phyloP scores from a whole-genome alignment of 495 filamentous ascomycete species.

The Hypoxylon fuscum region DNA sequence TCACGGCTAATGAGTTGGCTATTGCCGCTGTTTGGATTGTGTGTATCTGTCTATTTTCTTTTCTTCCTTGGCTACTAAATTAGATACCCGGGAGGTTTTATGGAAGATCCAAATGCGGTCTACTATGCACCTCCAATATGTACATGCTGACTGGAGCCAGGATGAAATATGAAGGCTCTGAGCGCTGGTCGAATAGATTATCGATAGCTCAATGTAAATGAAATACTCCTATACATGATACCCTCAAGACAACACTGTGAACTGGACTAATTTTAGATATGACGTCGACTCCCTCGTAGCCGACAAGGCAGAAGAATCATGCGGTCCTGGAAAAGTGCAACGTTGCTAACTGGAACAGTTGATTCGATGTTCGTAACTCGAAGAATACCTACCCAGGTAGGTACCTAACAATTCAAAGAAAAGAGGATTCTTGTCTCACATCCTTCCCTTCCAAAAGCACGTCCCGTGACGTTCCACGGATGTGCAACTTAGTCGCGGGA shows the following conservation, averaged over 20 bases:
- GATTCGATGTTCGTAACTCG: neutral
- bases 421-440: slow-evolving; percentile 11
- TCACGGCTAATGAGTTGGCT: neutral
- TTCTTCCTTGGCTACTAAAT: neutral
- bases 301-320: neutral
- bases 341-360: slow-evolving; percentile 1
- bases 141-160: neutral
- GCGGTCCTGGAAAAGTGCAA: slow-evolving; percentile 6
- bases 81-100: slow-evolving; percentile 2
- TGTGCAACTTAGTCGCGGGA: slow-evolving; percentile 7
- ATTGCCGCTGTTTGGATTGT: slow-evolving; percentile 1
- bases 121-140: neutral
- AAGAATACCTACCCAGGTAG: too few species aligned
- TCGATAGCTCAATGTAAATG: too few species aligned
- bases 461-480: slow-evolving; percentile 25
- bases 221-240: too few species aligned
- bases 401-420: too few species aligned
- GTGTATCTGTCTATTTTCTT: slow-evolving; percentile 4
- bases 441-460: slow-evolving; percentile 6
- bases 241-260: neutral
- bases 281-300: neutral
- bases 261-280: neutral
- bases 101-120: neutral
- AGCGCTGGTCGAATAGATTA: neutral
- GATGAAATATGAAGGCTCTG: neutral